Evolutionary conservation across 345 rosid genomes (phyloP), one percentile per base, ranked within the genome.

Genomic region (Pelargonium nanum): DNA sequence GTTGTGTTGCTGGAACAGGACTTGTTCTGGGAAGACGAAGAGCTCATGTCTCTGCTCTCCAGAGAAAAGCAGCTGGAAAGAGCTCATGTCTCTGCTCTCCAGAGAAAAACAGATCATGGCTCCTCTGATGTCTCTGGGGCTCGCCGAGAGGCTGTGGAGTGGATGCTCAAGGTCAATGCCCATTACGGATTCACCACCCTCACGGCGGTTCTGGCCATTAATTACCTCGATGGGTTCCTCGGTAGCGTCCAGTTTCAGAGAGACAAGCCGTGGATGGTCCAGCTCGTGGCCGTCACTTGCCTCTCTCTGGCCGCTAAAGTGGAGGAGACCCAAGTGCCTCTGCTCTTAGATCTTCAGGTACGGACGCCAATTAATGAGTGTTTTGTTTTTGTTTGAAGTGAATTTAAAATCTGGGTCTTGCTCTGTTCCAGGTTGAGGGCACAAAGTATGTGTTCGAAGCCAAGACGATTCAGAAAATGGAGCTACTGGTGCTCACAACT

Each of bases 211-310:
- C 80, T 94, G 53, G 91, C 97, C 26, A 75, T 88, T 34, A 82
- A 83, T 64, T 94, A 84, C 65, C 85, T 90, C 0, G 97, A 94
- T 69, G 78, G 95, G 73, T 90, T 94, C 76, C 71, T 94, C 17
- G 63, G 61, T 21, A 73, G 71, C 59, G 65, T 70, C 66, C 77
- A 72, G 19, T 70, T 74, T 48, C 86, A 84, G 60, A 66, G 67
- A n/a, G 92, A 84, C 62, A 81, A 83, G 74, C 95, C 95, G 24
- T 94, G 99, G 99, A 85, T 75, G 95, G 78, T 79, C 67, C 99
- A 88, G 71, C 89, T 94, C 5, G 73, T 81, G 19, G 87, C 97
- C 13, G 95, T 94, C 16, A 75, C 96, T 60, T 94, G 97, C 52
- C 83, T 94, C 63, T 90, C 99, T 28, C 61, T 94, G 26, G 92